Evolutionary conservation across 2,329 filamentous ascomycete species (phyloP).

Genomic region (Drechslerella stenobrocha): DNA sequence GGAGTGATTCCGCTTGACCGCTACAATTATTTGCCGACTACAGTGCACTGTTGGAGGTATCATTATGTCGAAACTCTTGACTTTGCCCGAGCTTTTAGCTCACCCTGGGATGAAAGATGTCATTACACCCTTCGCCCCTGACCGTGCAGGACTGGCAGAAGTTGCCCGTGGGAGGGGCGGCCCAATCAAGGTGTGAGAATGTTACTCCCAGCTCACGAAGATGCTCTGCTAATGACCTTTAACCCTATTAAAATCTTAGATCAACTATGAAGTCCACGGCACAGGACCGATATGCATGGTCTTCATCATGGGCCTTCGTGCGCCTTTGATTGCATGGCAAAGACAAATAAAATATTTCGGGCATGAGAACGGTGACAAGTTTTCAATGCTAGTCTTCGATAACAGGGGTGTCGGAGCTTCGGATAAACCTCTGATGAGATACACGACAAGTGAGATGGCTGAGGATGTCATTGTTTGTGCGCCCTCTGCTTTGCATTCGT

Average conservation of each 20-base stretch:
- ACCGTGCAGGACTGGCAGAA: constrained; percentile 19
- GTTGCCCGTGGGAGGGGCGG: constrained; percentile 37
- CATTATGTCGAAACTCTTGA: constrained; percentile 30
- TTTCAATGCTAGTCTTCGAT: constrained; percentile 75
- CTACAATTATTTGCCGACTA: too few species aligned
- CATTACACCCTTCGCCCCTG: constrained; percentile 24
- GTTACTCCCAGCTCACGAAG: too few species aligned
- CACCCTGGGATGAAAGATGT: constrained; percentile 47
- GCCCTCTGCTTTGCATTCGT: constrained; percentile 63
- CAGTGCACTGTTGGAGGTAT: too few species aligned
- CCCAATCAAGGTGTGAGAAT: constrained; percentile 32
- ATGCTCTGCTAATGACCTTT: background rate
- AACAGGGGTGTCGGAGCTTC: constrained; percentile 79
- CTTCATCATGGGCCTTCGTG: constrained; percentile 78
- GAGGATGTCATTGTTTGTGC: constrained; percentile 63
- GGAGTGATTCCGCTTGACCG: too few species aligned
- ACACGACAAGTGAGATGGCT: constrained; percentile 84
- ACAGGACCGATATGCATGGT: constrained; percentile 30
- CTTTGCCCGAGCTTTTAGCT: constrained; percentile 30
- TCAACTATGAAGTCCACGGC: constrained; percentile 46
- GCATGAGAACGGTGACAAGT: constrained; percentile 68
- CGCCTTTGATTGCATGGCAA: constrained; percentile 55
- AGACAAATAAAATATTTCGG: constrained; percentile 79
- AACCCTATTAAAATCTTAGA: constrained; percentile 6
- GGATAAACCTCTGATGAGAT: constrained; percentile 74